Evolutionary conservation across 208 protist species (phyloP).

Genomic region (Trichomonas vaginalis): DNA sequence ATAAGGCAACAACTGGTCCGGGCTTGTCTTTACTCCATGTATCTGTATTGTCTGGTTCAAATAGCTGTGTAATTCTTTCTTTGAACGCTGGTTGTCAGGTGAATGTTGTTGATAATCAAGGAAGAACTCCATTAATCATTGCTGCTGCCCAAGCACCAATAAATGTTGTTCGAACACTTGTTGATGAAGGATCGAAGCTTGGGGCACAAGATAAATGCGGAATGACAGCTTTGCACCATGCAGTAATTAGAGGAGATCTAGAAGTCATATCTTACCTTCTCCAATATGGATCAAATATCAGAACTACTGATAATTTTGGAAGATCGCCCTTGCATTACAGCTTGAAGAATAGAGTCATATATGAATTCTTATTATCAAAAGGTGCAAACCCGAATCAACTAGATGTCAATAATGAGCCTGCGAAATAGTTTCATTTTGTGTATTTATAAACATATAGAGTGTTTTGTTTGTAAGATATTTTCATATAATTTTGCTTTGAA

Average conservation of each 20-base stretch:
- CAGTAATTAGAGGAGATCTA: not conserved
- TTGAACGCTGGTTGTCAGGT: not conserved
- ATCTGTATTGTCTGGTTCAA: not conserved
- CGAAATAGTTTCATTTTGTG: too few relatives aligned
- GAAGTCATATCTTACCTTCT: not conserved
- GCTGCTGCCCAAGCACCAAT: not conserved
- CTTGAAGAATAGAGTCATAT: not conserved
- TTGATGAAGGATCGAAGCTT: not conserved
- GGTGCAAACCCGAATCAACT: not conserved
- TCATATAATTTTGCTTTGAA: too few relatives aligned
- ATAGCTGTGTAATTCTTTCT: not conserved
- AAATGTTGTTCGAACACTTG: not conserved
- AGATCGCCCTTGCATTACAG: not conserved
- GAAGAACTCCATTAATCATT: not conserved
- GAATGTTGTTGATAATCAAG: not conserved
- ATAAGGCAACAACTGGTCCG: not conserved
- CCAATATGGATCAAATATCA: not conserved
- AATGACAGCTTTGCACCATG: not conserved
- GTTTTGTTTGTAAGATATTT: too few relatives aligned
- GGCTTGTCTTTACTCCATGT: not conserved
- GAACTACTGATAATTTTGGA: not conserved
- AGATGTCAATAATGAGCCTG: not conserved
- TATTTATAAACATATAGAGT: too few relatives aligned
- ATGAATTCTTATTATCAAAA: not conserved
- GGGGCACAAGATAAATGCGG: not conserved